A percentile compares a stretch with the other conserved stretches of the same genome.
Conservation (phyloP, 257 asterid genomes). For the Paulownia fortunei region DNA sequence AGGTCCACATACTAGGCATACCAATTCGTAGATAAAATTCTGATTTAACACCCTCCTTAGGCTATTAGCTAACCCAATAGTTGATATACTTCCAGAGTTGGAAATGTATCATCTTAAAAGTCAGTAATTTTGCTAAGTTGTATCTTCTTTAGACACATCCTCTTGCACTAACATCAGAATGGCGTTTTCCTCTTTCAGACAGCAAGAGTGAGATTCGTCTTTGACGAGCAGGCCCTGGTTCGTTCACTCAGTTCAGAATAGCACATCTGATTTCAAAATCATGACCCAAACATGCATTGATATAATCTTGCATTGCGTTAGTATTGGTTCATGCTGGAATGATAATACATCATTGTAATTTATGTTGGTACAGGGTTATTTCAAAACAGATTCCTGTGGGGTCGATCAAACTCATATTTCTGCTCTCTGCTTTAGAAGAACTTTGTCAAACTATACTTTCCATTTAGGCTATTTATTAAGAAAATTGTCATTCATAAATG, state of each 20-base stretch:
- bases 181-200: conserved; percentile 55
- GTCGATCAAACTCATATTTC: not conserved
- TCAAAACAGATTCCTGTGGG: not conserved
- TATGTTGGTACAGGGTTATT: not conserved
- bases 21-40: not conserved
- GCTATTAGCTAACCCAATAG: not conserved
- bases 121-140: not conserved
- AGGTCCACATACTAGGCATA: not conserved
- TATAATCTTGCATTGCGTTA: not conserved
- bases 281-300: conserved; percentile 1
- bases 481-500: not conserved
- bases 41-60: not conserved
- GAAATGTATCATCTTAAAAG: not conserved
- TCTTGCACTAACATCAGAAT: conserved; percentile 13
- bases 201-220: conserved; percentile 90
- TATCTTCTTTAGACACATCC: not conserved
- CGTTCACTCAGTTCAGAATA: conserved; percentile 38
- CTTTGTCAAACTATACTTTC: not conserved
- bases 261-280: not conserved
- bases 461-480: not conserved
- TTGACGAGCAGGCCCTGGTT: conserved; percentile 85
- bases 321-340: conserved; percentile 1
- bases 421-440: not conserved
- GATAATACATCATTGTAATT: not conserved
- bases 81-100: conserved; percentile 17